Base-by-base conservation (phyloP, 495 filamentous ascomycete species). In the Xylaria acuta region DNA sequence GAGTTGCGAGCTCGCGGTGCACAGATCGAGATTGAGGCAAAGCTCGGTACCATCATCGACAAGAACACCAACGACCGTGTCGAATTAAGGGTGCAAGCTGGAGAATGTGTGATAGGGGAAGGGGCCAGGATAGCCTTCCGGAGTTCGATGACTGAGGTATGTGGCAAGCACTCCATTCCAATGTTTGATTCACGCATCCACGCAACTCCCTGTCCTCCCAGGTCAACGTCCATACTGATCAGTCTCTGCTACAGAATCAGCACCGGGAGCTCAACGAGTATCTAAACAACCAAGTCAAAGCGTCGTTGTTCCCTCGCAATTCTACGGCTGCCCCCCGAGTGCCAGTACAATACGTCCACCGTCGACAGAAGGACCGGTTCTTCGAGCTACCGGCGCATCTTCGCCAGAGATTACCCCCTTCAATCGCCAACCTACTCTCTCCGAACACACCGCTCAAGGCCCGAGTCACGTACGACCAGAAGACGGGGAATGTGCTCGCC, bases 21-120 rank as follows among this genome's bases (percentile, higher is more conserved):
- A n/a, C 86, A 93, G 69, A 86, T 97, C 49, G 95, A 98, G 80
- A 92, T 98, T 68, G 95, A 98, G 82, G 95, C 94, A 11, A 98
- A 97, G 79, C 80, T 98, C 22, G 95, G 95, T 63, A 90, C 88
- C 53, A 80, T 97, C 20, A 87, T 97, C 51, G 90, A 94, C 75
- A 90, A 86, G 79, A 86, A 87, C 70, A 90, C 88, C 2, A 86
- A 90, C 64, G 85, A 91, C n/a, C 87, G 94, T 45, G 81, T 95
- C 47, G 79, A 79, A 3, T 77, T 95, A 25, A 89, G 90, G 8
- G 83, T 96, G 12, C 63, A 82, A 40, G 88, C 91, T 0, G 77
- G 77, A 3, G 92, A 95, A 76, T 90, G 86, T 58, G 81, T 97
- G 18, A 77, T 97, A 62, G 84, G 82, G 38, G 83, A 87, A 25